Base-by-base conservation (phyloP, 2,329 filamentous ascomycete species). In the Phialocephala subalpina region DNA sequence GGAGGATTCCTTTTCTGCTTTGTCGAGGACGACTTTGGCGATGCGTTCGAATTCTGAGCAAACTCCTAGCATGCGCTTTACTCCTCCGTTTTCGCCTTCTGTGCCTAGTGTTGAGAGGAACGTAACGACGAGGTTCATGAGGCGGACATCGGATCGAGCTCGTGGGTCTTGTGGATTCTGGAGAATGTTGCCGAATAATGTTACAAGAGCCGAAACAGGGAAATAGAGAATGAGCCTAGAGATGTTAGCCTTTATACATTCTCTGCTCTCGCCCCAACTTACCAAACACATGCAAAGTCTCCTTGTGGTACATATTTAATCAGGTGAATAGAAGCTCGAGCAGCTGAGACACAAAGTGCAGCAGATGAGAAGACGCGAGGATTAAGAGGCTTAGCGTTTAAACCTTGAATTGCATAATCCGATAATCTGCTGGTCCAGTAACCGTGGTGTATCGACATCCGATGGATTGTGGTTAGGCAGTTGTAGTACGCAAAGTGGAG, bases 401-500 rank as follows among this genome's bases (percentile, higher is more conserved):
- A 83, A 0, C 96, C 96, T 78, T 97, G 93, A 63, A 98, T 96
- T 18, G 96, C 96, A 75, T 94, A 98, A 74, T 98, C 95, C 42
- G 94, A 97, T 47, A 99, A 81, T 42, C 96, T 88, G 75, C 93
- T 97, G 0, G 95, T 98, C 96, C 96, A 99, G 80, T 97, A 97
- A 16, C 96, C 96, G 76, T 97, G 94, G 74, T 98, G 96, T 35
- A 98, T 92, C 49, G 93, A 97, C 96, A 98, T 99, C 60, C 96
- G 92, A 78, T 99, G 96, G 70, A 99, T 97, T 0, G 96, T 99
- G 0, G 95, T 97, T 60, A 99, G 81, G 74, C 94, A 97, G 78
- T 99, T 99, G 82, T 98, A 98, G 79, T 99, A 99, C 1, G 93
- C 91, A 74, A 99, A 97, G 78, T 99, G 96, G 65, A 99, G 82